These are phyloP conservation scores for Nannizziopsis barbatae DNA, from an alignment of 2,329 filamentous ascomycete species.

Conservation along the genomic window DNA sequence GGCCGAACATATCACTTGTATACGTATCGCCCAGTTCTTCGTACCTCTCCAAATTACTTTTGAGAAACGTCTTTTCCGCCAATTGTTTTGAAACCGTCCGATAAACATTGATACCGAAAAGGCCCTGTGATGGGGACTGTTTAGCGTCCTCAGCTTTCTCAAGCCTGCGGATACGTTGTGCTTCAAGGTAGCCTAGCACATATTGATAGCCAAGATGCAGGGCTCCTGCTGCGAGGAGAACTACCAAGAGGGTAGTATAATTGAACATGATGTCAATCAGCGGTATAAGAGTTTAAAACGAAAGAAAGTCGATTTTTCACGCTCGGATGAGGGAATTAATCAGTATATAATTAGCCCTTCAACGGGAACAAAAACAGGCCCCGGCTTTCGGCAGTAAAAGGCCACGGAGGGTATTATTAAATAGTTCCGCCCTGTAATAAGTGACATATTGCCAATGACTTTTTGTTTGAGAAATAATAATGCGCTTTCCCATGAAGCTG, in stretches of 20 bases:
- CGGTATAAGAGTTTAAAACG: not conserved
- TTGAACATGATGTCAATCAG: conserved; percentile 3
- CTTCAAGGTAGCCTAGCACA: conserved; percentile 7
- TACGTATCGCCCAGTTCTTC: conserved; percentile 12
- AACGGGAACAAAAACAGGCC: not conserved
- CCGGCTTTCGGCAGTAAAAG: too few relatives aligned
- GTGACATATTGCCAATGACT: not conserved
- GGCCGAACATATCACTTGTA: conserved; percentile 12
- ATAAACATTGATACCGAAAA: conserved; percentile 12
- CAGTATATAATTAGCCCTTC: not conserved
- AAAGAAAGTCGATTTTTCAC: too few relatives aligned
- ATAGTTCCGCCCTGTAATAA: not conserved
- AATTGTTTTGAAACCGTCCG: not conserved
- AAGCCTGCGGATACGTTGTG: conserved; percentile 8
- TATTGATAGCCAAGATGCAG: conserved; percentile 10
- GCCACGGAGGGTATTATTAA: too few relatives aligned
- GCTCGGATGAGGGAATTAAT: too few relatives aligned
- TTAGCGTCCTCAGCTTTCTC: conserved; percentile 10
- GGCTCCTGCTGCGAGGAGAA: not conserved
- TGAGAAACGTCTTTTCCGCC: conserved; percentile 7
- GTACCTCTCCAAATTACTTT: conserved; percentile 3
- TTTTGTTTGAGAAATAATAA: too few relatives aligned
- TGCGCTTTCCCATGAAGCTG: not conserved
- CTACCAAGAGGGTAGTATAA: conserved; percentile 1
- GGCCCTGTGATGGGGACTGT: not conserved